Conservation (phyloP, 2,329 filamentous ascomycete genomes). For the Lecanicillium sp. region DNA sequence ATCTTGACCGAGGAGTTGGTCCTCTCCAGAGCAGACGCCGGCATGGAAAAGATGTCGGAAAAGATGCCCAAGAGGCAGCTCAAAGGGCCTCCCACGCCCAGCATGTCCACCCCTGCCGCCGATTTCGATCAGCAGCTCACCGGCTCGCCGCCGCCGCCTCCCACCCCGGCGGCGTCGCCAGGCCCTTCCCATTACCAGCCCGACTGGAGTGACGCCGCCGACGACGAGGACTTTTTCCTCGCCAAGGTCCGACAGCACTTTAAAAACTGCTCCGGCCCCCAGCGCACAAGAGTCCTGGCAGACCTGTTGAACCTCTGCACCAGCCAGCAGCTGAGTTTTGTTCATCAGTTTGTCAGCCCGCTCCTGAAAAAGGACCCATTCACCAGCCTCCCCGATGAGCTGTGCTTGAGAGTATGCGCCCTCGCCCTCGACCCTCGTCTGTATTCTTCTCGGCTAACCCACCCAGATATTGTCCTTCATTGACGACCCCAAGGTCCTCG, state of each 20-base stretch:
- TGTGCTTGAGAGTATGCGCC: conserved; percentile 73
- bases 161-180: conserved; percentile 59
- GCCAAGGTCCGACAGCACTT: conserved; percentile 77
- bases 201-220: conserved; percentile 71
- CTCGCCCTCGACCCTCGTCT: conserved; percentile 1
- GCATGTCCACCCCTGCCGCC: conserved; percentile 58
- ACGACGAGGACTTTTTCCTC: conserved; percentile 77
- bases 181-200: conserved; percentile 55
- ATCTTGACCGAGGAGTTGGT: conserved; percentile 51
- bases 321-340: conserved; percentile 90
- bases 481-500: conserved; percentile 90
- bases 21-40: conserved; percentile 42
- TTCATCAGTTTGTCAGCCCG: conserved; percentile 92
- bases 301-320: conserved; percentile 92
- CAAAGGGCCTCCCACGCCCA: conserved; percentile 58
- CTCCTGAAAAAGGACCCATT: conserved; percentile 95
- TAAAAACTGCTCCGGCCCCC: conserved; percentile 65
- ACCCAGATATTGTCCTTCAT: conserved; percentile 86
- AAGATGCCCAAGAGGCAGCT: conserved; percentile 47
- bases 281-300: conserved; percentile 75
- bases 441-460: conserved; percentile 5
- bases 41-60: conserved; percentile 43
- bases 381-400: conserved; percentile 81
- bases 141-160: conserved; percentile 57
- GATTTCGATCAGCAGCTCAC: conserved; percentile 58